phyloP scores from a whole-genome alignment of 129 eudicot genomes.

The Calendula officinalis region DNA sequence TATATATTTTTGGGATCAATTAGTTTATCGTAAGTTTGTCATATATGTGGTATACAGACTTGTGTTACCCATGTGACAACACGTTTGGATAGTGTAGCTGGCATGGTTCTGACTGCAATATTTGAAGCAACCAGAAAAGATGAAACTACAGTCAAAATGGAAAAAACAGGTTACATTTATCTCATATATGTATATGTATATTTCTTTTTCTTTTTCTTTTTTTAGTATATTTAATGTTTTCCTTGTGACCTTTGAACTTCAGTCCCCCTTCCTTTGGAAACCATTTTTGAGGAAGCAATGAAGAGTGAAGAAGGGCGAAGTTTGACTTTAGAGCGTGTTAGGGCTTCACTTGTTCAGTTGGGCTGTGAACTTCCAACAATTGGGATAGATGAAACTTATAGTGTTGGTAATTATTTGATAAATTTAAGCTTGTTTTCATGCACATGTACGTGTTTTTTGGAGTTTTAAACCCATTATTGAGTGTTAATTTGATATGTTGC shows the following conservation, averaged over 20 bases:
- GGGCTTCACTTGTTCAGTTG: conserved; percentile 63
- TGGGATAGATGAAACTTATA: conserved; percentile 56
- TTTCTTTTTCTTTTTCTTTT: neutral
- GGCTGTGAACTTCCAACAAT: conserved; percentile 59
- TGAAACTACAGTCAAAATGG: conserved; percentile 60
- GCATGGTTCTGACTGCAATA: conserved; percentile 61
- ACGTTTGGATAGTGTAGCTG: conserved; percentile 51
- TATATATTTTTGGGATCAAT: neutral
- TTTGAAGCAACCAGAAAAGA: conserved; percentile 53
- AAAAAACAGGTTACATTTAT: conserved; percentile 49
- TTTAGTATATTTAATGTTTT: neutral
- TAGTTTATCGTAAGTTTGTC: neutral
- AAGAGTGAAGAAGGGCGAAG: conserved; percentile 80
- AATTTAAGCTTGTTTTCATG: neutral
- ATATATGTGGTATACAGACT: conserved; percentile 36
- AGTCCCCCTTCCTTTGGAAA: conserved; percentile 63
- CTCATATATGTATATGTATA: neutral
- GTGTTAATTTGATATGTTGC: conserved; percentile 8
- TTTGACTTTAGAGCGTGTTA: conserved; percentile 67
- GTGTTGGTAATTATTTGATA: conserved; percentile 48
- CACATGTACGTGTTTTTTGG: neutral
- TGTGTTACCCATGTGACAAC: conserved; percentile 61
- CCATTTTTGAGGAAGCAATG: conserved; percentile 68
- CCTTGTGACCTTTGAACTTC: conserved; percentile 27
- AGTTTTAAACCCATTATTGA: neutral